Conservation (phyloP, 495 filamentous ascomycete species). For the Amphirosellinia nigrospora region DNA sequence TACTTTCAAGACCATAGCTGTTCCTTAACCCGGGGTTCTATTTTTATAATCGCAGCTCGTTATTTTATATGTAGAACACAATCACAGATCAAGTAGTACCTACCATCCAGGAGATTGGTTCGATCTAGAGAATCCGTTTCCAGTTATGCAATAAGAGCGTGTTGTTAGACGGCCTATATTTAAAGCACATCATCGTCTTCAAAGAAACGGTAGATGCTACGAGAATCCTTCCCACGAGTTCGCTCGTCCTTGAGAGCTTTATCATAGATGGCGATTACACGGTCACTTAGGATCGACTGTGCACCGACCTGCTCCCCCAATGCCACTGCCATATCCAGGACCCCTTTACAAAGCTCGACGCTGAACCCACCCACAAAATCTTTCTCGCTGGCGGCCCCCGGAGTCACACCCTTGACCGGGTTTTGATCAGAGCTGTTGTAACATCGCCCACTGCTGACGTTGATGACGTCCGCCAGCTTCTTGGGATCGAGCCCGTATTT, state of each 20-base stretch:
- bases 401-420: constrained; percentile 29
- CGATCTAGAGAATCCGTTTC: too few relatives aligned
- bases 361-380: constrained; percentile 31
- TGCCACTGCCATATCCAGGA: constrained; percentile 24
- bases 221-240: constrained; percentile 27
- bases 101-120: not conserved
- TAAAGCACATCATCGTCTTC: constrained; percentile 23
- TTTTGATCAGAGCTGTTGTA: constrained; percentile 31
- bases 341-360: constrained; percentile 28
- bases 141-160: not conserved
- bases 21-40: too few relatives aligned
- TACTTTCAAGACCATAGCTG: too few relatives aligned
- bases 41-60: too few relatives aligned
- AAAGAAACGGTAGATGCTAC: constrained; percentile 28
- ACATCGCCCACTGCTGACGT: constrained; percentile 24
- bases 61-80: too few relatives aligned
- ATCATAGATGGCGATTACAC: constrained; percentile 22
- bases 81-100: too few relatives aligned
- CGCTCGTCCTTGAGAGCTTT: constrained; percentile 26
- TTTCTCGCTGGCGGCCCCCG: constrained; percentile 18
- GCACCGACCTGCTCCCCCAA: constrained; percentile 29
- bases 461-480: constrained; percentile 29
- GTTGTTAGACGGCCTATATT: not conserved
- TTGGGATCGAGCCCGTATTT: constrained; percentile 32
- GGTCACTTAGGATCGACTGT: constrained; percentile 17